A percentile compares a stretch with the other conserved stretches of the same genome.
Conservation (phyloP, 2,329 filamentous ascomycete genomes). For the Periconia digitata region DNA sequence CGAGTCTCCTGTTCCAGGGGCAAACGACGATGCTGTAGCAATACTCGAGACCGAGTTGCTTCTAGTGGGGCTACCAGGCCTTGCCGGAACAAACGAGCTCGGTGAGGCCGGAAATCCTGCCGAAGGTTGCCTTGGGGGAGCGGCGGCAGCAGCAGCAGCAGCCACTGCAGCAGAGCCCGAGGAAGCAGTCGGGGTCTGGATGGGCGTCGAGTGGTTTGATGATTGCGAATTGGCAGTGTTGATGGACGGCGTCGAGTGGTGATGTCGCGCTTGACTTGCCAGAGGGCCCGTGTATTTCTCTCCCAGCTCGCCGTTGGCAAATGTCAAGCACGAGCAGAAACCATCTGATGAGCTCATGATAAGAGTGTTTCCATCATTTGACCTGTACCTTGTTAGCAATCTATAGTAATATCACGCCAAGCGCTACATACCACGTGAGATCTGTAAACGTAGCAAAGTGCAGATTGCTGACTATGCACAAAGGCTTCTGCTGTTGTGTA, state of each 20-base stretch:
- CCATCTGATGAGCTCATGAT: constrained; percentile 98
- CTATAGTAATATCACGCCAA: neutral
- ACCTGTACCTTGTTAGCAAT: constrained; percentile 54
- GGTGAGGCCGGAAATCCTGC: constrained; percentile 60
- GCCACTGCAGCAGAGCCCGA: constrained; percentile 54
- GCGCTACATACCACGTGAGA: constrained; percentile 76
- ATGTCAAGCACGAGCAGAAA: constrained; percentile 91
- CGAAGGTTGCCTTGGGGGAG: constrained; percentile 48
- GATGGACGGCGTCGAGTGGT: constrained; percentile 44
- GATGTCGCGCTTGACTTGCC: constrained; percentile 39
- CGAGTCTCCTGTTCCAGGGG: constrained; percentile 36
- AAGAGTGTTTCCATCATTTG: constrained; percentile 73
- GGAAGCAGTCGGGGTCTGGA: constrained; percentile 68
- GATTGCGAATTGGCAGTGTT: constrained; percentile 43
- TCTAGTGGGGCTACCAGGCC: constrained; percentile 76
- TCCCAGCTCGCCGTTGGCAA: constrained; percentile 80
- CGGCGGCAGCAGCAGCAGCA: constrained; percentile 50
- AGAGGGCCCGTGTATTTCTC: constrained; percentile 72
- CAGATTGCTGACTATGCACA: constrained; percentile 94
- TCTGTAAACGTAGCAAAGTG: constrained; percentile 98
- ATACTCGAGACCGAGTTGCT: constrained; percentile 86
- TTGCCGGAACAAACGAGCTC: constrained; percentile 55
- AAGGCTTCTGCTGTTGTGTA: constrained; percentile 90
- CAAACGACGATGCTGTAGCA: constrained; percentile 62
- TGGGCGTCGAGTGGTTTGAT: constrained; percentile 67